Conservation (phyloP, 2,329 filamentous ascomycete genomes). For the Fusarium tricinctum region DNA sequence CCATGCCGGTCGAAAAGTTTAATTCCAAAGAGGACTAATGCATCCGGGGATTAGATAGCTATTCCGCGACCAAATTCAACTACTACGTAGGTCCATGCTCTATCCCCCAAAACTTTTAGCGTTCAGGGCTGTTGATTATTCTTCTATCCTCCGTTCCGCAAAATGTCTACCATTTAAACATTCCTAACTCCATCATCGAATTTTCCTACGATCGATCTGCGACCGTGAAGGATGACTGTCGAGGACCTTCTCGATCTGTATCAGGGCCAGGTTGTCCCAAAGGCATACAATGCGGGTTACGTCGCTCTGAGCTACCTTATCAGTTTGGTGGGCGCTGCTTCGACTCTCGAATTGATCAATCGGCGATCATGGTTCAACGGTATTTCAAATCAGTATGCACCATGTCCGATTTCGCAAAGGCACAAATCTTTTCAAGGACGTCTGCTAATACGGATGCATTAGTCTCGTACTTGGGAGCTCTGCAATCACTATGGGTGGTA, state of each 20-base stretch:
- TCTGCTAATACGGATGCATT: conserved; percentile 7
- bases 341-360: conserved; percentile 29
- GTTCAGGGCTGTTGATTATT: no score
- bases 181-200: no score
- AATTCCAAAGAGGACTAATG: no score
- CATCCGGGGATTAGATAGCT: no score
- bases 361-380: conserved; percentile 29
- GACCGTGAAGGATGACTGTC: conserved; percentile 13
- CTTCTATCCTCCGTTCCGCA: no score
- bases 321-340: conserved; percentile 28
- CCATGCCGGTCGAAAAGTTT: no score
- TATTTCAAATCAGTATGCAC: conserved; percentile 24
- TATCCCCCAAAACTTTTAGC: no score
- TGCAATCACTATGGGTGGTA: conserved; percentile 28
- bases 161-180: no score
- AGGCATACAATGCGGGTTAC: conserved; percentile 24
- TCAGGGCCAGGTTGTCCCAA: conserved; percentile 23
- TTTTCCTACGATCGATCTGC: not conserved
- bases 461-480: conserved; percentile 20
- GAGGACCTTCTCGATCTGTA: conserved; percentile 21
- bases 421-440: not conserved
- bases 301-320: conserved; percentile 25
- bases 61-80: no score
- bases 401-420: not conserved
- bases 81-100: no score